Conservation (phyloP, 495 filamentous ascomycete species). For the Lasiosphaeria hispida region DNA sequence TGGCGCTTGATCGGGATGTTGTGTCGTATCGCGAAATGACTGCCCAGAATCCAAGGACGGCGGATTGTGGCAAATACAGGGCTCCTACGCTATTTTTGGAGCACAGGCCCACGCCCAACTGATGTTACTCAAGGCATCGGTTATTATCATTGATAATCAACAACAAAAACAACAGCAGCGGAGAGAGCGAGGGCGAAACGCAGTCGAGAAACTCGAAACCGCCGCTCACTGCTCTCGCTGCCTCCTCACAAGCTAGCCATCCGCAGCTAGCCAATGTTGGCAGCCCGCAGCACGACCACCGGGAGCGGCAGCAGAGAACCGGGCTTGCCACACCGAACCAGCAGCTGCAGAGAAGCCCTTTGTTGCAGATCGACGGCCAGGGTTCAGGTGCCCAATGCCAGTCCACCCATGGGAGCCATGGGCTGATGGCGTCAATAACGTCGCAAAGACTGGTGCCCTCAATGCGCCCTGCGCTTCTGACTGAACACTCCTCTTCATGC, state of each 20-base stretch:
- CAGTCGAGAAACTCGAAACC: no score
- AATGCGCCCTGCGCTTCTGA: neutral
- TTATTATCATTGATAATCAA: no score
- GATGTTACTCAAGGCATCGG: no score
- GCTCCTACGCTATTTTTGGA: neutral
- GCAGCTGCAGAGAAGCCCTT: constrained; percentile 13
- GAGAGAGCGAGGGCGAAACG: no score
- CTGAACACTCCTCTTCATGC: constrained; percentile 1
- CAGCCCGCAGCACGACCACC: no score
- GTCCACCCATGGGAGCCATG: neutral
- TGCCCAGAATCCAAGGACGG: neutral
- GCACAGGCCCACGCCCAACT: no score
- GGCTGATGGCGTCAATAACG: constrained; percentile 6
- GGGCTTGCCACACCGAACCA: constrained; percentile 3
- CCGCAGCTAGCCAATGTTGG: no score
- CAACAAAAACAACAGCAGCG: no score
- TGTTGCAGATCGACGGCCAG: constrained; percentile 5
- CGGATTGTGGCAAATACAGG: constrained; percentile 11
- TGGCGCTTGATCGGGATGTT: constrained; percentile 28
- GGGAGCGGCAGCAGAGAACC: constrained; percentile 2
- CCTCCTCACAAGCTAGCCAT: no score
- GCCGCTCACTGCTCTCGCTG: no score
- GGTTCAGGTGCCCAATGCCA: no score
- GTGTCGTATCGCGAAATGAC: constrained; percentile 9
- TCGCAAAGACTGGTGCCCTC: neutral